phyloP scores from a whole-genome alignment of 2,329 filamentous ascomycete genomes.

The Periconia sp. region DNA sequence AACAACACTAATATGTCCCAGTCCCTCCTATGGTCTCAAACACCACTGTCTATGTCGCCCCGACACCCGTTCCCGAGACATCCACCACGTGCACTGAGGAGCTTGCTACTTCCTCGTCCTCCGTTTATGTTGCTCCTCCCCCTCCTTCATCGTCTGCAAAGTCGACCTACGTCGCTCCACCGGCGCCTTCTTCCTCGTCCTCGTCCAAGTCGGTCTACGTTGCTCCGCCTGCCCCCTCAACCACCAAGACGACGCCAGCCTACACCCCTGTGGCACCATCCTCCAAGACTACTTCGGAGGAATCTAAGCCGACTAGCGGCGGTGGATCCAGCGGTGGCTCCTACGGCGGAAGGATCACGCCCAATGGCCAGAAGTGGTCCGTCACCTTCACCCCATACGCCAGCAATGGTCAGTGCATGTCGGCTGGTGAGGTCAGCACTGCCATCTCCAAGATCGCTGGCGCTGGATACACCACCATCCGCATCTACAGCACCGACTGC shows the following conservation, averaged over 20 bases:
- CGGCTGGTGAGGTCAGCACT: slow-evolving; percentile 41
- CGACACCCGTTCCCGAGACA: slow-evolving; percentile 61
- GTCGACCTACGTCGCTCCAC: slow-evolving; percentile 11
- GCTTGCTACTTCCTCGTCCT: slow-evolving; percentile 12
- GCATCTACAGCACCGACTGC: slow-evolving; percentile 94
- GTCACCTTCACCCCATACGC: slow-evolving; percentile 59
- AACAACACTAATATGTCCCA: slow-evolving; percentile 1
- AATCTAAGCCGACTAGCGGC: slow-evolving; percentile 35
- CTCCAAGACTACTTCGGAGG: slow-evolving; percentile 12
- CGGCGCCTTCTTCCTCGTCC: slow-evolving; percentile 12
- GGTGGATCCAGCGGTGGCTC: slow-evolving; percentile 31
- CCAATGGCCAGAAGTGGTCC: slow-evolving; percentile 55
- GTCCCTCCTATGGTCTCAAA: slow-evolving; percentile 24
- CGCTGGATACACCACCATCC: slow-evolving; percentile 67
- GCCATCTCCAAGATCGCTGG: slow-evolving; percentile 52
- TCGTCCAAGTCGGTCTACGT: slow-evolving; percentile 8
- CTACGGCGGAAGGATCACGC: slow-evolving; percentile 33
- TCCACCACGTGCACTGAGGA: slow-evolving; percentile 52
- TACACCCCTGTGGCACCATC: slow-evolving; percentile 16
- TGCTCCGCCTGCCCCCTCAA: slow-evolving; percentile 1
- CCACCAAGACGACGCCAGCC: slow-evolving; percentile 17
- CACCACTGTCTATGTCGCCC: slow-evolving; percentile 29
- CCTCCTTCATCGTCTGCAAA: slow-evolving; percentile 13
- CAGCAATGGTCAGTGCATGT: slow-evolving; percentile 51
- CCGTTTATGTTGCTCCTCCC: no score